Conservation (phyloP, 2,329 filamentous ascomycete genomes). For the Phoma sp. region DNA sequence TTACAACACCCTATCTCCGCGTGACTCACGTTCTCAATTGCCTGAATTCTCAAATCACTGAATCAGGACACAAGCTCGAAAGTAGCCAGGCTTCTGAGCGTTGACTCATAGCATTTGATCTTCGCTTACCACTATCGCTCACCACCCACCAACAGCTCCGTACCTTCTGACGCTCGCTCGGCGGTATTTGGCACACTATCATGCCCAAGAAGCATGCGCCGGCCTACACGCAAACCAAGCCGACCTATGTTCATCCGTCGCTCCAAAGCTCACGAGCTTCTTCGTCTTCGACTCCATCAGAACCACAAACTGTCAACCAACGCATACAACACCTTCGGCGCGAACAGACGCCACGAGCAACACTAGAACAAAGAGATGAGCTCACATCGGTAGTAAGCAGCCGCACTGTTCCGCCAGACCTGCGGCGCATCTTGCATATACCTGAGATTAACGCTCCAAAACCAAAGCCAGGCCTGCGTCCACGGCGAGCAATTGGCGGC, state of each 20-base stretch:
- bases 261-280: slow-evolving; percentile 40
- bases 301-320: slow-evolving; percentile 54
- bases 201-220: slow-evolving; percentile 59
- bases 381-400: slow-evolving; percentile 51
- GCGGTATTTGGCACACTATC: slow-evolving; percentile 9
- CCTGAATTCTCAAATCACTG: background rate
- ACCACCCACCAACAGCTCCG: background rate
- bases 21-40: background rate
- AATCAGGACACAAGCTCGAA: background rate
- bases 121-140: slow-evolving; percentile 6
- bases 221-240: slow-evolving; percentile 51
- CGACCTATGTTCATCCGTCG: slow-evolving; percentile 48
- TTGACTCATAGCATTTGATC: slow-evolving; percentile 12
- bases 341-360: slow-evolving; percentile 49
- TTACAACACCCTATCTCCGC: background rate
- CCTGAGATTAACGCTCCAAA: slow-evolving; percentile 54
- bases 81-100: background rate
- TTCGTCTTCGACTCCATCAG: slow-evolving; percentile 27
- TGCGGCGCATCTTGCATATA: slow-evolving; percentile 54
- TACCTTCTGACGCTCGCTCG: background rate
- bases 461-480: slow-evolving; percentile 50
- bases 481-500: slow-evolving; percentile 30
- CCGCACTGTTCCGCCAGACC: slow-evolving; percentile 53
- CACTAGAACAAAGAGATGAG: slow-evolving; percentile 52
- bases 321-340: slow-evolving; percentile 55